Evolutionary conservation across 164 flowering plant species (phyloP), one percentile per base, ranked within the genome.

Genomic region (Magnolia kwangsiensis): DNA sequence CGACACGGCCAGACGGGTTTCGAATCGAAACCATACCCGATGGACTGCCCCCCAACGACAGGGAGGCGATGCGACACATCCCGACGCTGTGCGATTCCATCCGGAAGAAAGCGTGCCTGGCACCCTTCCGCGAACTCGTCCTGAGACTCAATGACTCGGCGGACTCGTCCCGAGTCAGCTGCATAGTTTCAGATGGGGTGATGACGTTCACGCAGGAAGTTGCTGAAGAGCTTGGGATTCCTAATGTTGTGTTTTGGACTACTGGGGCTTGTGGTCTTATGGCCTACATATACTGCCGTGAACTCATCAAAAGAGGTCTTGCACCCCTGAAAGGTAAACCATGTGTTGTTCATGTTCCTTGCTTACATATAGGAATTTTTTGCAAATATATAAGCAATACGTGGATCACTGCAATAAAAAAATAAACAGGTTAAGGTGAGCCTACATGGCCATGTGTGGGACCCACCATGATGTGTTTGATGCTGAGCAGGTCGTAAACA

Each of bases 31-130:
- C 83, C 64, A 77, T 77, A 23, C 79, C 74, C 2, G 89, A 87
- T 49, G 89, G 89, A 2, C 83, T 87, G 51, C 88, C 88, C 0
- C 80, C 82, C 2, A 58, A 85, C 10, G 82, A 85, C 21, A 76
- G 23, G 1, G 84, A 84, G 55, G 81, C 74, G n/a, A 83, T 87
- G 24, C 90, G 84, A 72, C 80, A 84, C 65, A 73, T 84, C 71
- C 75, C 85, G 11, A 45, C 77, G 1, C 81, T 87, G 10, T 80
- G 83, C 27, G 63, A 24, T 1, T 78, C 82, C 63, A 80, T 81
- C 37, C 16, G 74, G 49, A 75, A 67, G n/a, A 55, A 55, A 2
- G 73, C 63, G 14, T 81, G 81, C 71, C 20, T 77, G 51, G 78
- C n/a, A 4, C 88, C 87, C 31, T 84, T 87, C 65, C 50, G 73